Conservation (phyloP, 768 basidiomycete genomes). For the Dictyophora rubrovolvata region DNA sequence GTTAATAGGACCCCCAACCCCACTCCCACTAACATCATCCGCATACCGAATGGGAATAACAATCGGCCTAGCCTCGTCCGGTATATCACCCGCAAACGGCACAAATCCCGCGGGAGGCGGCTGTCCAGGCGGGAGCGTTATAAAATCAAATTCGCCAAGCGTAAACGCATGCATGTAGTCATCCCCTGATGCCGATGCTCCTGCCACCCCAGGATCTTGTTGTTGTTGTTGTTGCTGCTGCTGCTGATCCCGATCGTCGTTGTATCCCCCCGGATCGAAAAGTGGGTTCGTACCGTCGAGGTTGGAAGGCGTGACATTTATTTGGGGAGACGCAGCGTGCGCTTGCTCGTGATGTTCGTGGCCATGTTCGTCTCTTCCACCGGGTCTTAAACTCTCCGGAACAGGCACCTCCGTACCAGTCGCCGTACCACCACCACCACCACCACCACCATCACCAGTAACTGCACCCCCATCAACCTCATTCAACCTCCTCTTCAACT, state of each 20-base stretch:
- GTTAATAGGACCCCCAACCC: background rate
- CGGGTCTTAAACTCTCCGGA: background rate
- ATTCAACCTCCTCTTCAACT: background rate
- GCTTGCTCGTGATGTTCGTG: background rate
- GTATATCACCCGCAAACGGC: background rate
- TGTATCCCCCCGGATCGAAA: background rate
- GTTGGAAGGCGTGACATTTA: background rate
- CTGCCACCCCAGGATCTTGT: background rate
- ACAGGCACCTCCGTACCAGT: background rate
- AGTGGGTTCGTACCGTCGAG: background rate
- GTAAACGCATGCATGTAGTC: background rate
- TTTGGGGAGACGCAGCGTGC: no score
- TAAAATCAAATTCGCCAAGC: background rate
- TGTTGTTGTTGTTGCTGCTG: background rate
- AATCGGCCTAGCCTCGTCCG: background rate
- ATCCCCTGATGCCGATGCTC: no score
- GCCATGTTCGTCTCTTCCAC: background rate
- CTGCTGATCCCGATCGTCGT: no score
- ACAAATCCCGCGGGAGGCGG: background rate
- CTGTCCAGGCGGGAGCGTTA: background rate
- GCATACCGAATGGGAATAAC: background rate
- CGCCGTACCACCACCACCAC: no score
- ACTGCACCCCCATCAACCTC: background rate
- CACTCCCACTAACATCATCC: background rate
- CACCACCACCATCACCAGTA: background rate